Conservation (phyloP, 139 green algal species). For the Pleodorina starrii region DNA sequence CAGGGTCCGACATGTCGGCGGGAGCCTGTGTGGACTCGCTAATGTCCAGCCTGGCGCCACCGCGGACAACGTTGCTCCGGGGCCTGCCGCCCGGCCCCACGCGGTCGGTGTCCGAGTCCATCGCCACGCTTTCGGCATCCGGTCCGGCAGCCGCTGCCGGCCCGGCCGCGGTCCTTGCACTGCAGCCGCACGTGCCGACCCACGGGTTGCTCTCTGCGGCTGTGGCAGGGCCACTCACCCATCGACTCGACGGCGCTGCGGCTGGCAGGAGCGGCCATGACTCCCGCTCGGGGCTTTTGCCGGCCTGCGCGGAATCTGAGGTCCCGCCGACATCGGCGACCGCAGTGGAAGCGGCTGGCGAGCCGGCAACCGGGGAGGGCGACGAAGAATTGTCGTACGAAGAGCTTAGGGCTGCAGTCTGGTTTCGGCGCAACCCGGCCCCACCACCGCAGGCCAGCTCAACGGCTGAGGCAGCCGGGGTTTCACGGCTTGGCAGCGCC, state of each 20-base stretch:
- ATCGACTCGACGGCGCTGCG: background rate
- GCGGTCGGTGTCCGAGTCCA: background rate
- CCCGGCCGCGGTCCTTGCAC: too few species aligned
- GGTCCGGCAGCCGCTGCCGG: background rate
- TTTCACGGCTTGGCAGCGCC: background rate
- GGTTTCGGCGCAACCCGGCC: conserved; percentile 43
- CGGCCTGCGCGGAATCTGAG: background rate
- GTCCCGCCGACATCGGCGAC: background rate
- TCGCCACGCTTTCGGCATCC: background rate
- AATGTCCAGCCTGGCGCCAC: background rate
- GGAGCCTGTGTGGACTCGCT: background rate
- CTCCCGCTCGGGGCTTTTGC: background rate
- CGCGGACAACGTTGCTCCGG: background rate
- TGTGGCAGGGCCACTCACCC: background rate
- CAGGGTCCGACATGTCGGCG: background rate
- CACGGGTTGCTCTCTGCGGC: background rate
- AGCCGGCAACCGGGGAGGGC: background rate
- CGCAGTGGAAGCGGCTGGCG: background rate
- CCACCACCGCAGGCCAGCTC: background rate
- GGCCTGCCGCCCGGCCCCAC: background rate
- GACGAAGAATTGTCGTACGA: conserved; percentile 81
- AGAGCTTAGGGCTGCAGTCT: conserved; percentile 71
- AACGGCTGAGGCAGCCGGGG: background rate
- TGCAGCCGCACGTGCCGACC: background rate
- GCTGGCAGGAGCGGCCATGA: background rate